Percentiles rank a stretch among this genome's conserved stretches.
Evolutionary conservation across 1,139 yeast genomes (phyloP).

Genomic region (Blastobotrys niveus): DNA sequence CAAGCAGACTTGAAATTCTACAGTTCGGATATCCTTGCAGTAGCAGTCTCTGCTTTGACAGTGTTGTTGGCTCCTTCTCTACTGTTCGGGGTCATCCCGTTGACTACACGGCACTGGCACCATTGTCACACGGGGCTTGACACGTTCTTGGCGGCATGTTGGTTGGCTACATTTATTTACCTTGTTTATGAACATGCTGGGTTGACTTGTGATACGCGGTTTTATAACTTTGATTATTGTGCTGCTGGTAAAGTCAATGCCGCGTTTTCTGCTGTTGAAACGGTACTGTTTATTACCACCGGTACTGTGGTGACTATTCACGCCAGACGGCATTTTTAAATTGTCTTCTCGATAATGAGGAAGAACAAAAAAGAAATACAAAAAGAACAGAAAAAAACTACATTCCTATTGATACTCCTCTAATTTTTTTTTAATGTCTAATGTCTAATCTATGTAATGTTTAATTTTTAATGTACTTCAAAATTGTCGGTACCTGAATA

Average conservation of each 20-base stretch:
- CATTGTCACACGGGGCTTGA: background rate
- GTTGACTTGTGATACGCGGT: background rate
- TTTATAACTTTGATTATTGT: background rate
- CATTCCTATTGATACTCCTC: too few species aligned
- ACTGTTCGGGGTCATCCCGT: background rate
- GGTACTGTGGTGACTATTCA: too few species aligned
- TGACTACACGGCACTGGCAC: background rate
- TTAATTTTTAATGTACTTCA: too few species aligned
- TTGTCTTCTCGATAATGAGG: too few species aligned
- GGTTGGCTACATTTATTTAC: slow-evolving; percentile 4
- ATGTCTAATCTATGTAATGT: too few species aligned
- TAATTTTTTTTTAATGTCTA: too few species aligned
- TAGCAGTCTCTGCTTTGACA: background rate
- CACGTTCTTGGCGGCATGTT: background rate
- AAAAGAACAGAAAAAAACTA: too few species aligned
- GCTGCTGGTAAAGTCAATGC: slow-evolving; percentile 3
- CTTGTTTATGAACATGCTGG: background rate
- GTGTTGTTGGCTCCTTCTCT: background rate
- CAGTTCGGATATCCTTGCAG: background rate
- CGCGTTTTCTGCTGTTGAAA: background rate
- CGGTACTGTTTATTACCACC: background rate
- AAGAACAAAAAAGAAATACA: too few species aligned
- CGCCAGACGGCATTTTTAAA: too few species aligned
- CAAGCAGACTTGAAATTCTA: background rate
- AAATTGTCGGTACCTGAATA: too few species aligned